Base-by-base conservation (phyloP, 2,329 filamentous ascomycete genomes). In the Periglandula ipomoeae region DNA sequence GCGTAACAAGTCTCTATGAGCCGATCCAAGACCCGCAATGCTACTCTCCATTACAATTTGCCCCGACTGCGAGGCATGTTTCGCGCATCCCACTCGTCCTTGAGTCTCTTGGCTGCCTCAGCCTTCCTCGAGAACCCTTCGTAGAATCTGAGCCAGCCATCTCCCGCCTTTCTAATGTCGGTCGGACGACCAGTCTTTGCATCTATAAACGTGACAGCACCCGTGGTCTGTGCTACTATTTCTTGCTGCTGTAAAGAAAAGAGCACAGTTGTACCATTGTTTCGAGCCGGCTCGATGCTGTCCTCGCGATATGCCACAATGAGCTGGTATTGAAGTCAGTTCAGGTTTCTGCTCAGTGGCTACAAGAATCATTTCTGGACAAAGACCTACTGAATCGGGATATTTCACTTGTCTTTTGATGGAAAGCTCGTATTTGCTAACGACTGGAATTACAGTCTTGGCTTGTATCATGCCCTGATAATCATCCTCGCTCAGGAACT, bases 381-480 rank as follows among this genome's bases (percentile, higher is more conserved):
- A 8, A 42, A 10, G 11, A 50, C 52, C 5, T 3, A 54, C 52
- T 19, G 47, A 34, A 30, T 54, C 52, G 11, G 52, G 52, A 47
- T 59, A 58, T 38, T 53, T 58, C 10, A 56, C 55, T 48, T 59
- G 56, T 22, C 57, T 43, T 10, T 49, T 40, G 20, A 61, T 54
- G 4, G 53, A 49, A 23, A 61, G 11, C 24, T 56, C 51, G 17
- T 57, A 56, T 30, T 52, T 59, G 13, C 50, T 46, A 13, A 59
- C 15, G 9, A 52, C 52, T 4, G 57, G 56, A 13, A 59, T 39
- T 10, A 61, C 50, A 6, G 47, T 53, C 43, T 44, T 52, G 4
- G 47, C 56, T 2, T 57, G 42, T 1, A 59, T 53, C 55, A 59
- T 56, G 40, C 44, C 57, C 3, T 59, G 47, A 44, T 54, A 60